These are phyloP conservation scores for Zostera marina DNA, from an alignment of 116 monocot genomes.

Conservation along the genomic window DNA sequence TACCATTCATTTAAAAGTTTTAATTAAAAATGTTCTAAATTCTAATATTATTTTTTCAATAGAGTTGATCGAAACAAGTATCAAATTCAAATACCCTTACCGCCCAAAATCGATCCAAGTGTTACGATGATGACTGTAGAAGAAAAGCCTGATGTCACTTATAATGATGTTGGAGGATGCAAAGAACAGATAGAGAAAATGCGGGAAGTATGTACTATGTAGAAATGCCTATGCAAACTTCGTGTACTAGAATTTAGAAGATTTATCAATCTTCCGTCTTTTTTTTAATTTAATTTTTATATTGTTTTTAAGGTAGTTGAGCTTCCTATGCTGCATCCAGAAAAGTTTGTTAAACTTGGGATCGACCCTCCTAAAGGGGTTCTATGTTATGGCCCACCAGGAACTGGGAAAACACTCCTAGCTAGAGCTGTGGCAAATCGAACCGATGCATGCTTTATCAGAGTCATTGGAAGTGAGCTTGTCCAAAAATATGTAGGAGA, in stretches of 20 bases:
- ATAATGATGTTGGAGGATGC: constrained; percentile 93
- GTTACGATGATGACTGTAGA: constrained; percentile 98
- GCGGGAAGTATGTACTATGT: constrained; percentile 54
- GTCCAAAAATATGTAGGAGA: constrained; percentile 95
- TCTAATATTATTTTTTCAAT: background rate
- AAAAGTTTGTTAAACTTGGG: constrained; percentile 96
- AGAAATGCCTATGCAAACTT: background rate
- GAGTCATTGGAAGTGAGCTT: constrained; percentile 79
- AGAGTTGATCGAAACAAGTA: constrained; percentile 90
- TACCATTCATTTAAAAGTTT: too few relatives aligned
- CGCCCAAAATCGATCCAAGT: constrained; percentile 92
- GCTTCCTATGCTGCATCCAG: constrained; percentile 96
- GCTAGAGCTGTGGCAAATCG: constrained; percentile 92
- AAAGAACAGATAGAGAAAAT: constrained; percentile 95
- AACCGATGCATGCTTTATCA: constrained; percentile 95
- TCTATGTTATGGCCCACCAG: constrained; percentile 87
- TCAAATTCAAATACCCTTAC: constrained; percentile 93
- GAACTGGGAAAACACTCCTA: constrained; percentile 85
- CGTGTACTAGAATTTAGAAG: background rate
- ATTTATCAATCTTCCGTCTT: background rate
- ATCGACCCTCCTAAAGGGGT: constrained; percentile 96
- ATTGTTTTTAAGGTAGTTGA: constrained; percentile 49
- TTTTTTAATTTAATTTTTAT: background rate
- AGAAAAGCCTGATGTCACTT: constrained; percentile 91
- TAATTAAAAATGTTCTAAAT: background rate